phyloP scores from a whole-genome alignment of 2,329 filamentous ascomycete genomes.

The Tolypocladium tropicale region DNA sequence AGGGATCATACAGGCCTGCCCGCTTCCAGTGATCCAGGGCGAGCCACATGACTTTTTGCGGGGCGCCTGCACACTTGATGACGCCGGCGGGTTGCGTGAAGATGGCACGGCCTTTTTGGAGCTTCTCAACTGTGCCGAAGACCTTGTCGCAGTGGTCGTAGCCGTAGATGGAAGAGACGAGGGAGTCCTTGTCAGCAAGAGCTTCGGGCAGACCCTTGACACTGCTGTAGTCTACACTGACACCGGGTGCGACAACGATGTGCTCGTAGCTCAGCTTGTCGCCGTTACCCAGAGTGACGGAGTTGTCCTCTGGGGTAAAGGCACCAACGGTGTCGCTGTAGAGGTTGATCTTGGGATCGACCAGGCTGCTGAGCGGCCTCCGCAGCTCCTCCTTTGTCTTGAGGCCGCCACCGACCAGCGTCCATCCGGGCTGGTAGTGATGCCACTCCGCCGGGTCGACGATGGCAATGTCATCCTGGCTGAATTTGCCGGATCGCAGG shows the following conservation, averaged over 20 bases:
- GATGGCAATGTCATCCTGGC: slow-evolving; percentile 50
- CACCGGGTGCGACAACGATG: slow-evolving; percentile 50
- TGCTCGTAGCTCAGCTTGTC: slow-evolving; percentile 52
- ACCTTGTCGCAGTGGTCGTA: slow-evolving; percentile 46
- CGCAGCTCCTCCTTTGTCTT: slow-evolving; percentile 51
- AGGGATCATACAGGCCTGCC: slow-evolving; percentile 35
- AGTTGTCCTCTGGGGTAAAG: slow-evolving; percentile 46
- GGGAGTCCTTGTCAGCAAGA: slow-evolving; percentile 32
- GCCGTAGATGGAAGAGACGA: slow-evolving; percentile 47
- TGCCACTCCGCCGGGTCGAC: slow-evolving; percentile 54
- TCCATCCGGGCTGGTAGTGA: slow-evolving; percentile 63
- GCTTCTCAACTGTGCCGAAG: slow-evolving; percentile 33
- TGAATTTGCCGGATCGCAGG: slow-evolving; percentile 45
- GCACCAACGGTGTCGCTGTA: slow-evolving; percentile 41
- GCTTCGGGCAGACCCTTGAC: slow-evolving; percentile 49
- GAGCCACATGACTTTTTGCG: slow-evolving; percentile 54
- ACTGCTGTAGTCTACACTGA: slow-evolving; percentile 37
- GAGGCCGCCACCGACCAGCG: slow-evolving; percentile 55
- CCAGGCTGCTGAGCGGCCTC: slow-evolving; percentile 35
- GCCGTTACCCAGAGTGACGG: slow-evolving; percentile 43
- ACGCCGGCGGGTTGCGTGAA: slow-evolving; percentile 50
- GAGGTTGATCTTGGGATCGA: slow-evolving; percentile 51
- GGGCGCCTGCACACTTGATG: slow-evolving; percentile 52
- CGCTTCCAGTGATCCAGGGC: slow-evolving; percentile 49
- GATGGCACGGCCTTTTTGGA: slow-evolving; percentile 40